Base-by-base conservation (phyloP, 805 yeast species). In the Barnettozyma vustinii region DNA sequence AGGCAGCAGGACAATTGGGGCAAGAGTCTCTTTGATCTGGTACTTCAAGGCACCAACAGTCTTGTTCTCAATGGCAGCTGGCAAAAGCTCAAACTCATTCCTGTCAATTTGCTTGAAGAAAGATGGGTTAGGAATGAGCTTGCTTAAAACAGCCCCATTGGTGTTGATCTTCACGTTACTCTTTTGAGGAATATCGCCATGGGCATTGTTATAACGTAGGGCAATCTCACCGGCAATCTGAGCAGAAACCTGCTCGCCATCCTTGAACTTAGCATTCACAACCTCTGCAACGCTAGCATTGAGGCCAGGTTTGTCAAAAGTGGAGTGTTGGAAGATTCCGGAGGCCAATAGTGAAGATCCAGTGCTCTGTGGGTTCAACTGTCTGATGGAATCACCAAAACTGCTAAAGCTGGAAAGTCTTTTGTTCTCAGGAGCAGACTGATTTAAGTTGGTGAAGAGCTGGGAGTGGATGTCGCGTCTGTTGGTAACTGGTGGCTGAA, bases 221-320 rank as follows among this genome's bases (percentile, higher is more conserved):
- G 96, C 96, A 56, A 91, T 73, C 68, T 92, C 97, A 46, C 98
- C 97, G 48, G 84, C 75, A 12, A 83, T 74, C 60, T 83, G 81
- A 8, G 88, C 77, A 33, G 79, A 75, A 12, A 66, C 64, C 35
- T 83, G 69, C 40, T 68, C 67, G 18, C 95, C 96, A 59, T 83
- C 87, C 53, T 77, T 80, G 65, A 83, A 83, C 18, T 77, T 74
- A 5, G 89, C 96, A 61, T 81, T 83, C 53, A 88, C 73, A 12
- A 86, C 81, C 68, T 92, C 98, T n/a, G 94, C 91, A 54, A 90
- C 71, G 42, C 95, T 84, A 3, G 91, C 82, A 58, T 84, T 87
- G 56, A 92, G 71, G 2, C 94, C 95, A n/a, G 80, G 76, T 41
- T 59, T 50, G 13, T 76, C 68, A 56, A 74, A 62, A 25, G 77